A percentile compares a stretch with the other conserved stretches of the same genome.
Conservation (phyloP, 2,329 filamentous ascomycete species). For the Monosporascus sp. region DNA sequence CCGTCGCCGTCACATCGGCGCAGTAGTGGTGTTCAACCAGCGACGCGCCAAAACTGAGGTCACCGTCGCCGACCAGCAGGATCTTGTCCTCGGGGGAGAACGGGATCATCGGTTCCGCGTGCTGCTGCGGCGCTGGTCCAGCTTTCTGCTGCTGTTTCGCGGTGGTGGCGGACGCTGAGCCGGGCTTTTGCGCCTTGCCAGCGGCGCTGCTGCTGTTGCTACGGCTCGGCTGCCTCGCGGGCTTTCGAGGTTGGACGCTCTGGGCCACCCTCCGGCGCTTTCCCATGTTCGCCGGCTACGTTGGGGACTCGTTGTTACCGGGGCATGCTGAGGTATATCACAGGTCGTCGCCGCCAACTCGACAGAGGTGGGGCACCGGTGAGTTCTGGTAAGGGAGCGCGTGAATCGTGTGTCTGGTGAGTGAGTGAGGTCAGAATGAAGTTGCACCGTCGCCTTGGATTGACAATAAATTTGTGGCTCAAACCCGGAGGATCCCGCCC, state of each 20-base stretch:
- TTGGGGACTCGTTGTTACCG: conserved; percentile 8
- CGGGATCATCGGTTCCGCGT: conserved; percentile 54
- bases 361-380: no score
- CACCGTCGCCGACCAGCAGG: conserved; percentile 73
- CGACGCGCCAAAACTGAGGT: conserved; percentile 71
- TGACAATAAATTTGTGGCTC: neutral
- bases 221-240: conserved; percentile 4
- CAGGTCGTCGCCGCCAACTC: neutral
- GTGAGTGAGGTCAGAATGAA: no score
- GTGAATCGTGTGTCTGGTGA: no score
- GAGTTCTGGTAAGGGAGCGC: no score
- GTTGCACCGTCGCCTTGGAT: neutral
- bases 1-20: conserved; percentile 63
- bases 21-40: conserved; percentile 63
- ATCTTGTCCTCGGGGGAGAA: conserved; percentile 64
- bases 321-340: conserved; percentile 15
- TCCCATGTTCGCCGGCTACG: conserved; percentile 35
- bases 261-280: conserved; percentile 33
- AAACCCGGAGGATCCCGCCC: neutral
- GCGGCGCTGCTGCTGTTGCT: conserved; percentile 1
- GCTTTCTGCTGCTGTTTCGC: conserved; percentile 6
- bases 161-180: conserved; percentile 5
- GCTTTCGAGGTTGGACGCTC: conserved; percentile 10
- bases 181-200: neutral
- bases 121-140: conserved; percentile 14